Base-by-base conservation (phyloP, 2,329 filamentous ascomycete species). In the Phyllosticta paracitricarpa region DNA sequence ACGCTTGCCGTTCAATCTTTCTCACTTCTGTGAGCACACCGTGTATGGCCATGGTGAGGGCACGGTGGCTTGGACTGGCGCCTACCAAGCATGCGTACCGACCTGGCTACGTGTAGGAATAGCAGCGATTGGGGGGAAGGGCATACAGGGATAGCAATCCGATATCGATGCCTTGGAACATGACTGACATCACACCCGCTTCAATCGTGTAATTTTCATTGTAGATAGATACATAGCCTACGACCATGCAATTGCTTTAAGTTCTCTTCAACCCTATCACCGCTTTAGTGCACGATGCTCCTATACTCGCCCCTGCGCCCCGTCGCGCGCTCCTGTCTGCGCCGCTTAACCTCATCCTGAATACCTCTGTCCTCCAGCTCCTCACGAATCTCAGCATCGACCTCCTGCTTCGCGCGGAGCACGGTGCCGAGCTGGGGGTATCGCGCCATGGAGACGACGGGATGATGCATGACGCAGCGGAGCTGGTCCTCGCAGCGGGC, bases 401-500 rank as follows among this genome's bases (percentile, higher is more conserved):
- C 83, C 60, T 89, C 83, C 62, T 88, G 84, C 65, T 88, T 79
- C 10, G 89, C 80, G 52, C 68, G 68, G 70, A 76, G 72, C 28
- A 75, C 65, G 62, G 71, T 62, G 19, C 53, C 54, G 24, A 61
- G 59, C 54, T 59, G 54, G 2, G 62, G 55, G 22, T 40, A 58
- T 19, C 28, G 51, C n/a, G 28, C 24, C 54, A 63, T 61, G 33
- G 17, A 54, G 40, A 61, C 54, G 40, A 60, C 54, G 8, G 94
- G 94, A 7, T 91, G 90, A 48, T 86, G 83, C 69, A 89, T 81
- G 58, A 97, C 85, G 71, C 96, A 97, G 26, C 89, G 82, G 65
- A 99, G 75, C 75, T 97, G 92, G 73, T 96, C 90, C 53, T 85
- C 84, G 53, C 96, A 86, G 63, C 89, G 86, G 70, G 88, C 82